Evolutionary conservation across 2,329 filamentous ascomycete genomes (phyloP).

Genomic region (Huntiella omanensis): DNA sequence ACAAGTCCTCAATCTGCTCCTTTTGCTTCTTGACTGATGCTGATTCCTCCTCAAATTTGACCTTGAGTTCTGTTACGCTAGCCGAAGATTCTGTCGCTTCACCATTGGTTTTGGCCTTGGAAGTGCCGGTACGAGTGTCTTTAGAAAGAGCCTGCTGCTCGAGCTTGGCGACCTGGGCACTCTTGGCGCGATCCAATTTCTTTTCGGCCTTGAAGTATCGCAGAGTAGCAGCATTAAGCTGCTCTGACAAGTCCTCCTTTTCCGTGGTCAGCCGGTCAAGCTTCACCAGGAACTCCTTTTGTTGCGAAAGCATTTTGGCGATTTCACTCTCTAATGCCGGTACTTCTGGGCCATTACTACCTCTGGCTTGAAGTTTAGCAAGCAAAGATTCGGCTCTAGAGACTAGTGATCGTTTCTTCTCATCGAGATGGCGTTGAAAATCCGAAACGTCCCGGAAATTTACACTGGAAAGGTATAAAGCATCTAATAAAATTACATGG

Average conservation of each 20-base stretch:
- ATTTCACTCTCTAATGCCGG: slow-evolving; percentile 57
- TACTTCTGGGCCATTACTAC: slow-evolving; percentile 45
- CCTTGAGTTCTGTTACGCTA: slow-evolving; percentile 48
- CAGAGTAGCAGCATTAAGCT: slow-evolving; percentile 72
- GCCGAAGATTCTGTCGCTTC: slow-evolving; percentile 20
- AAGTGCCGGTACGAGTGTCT: slow-evolving; percentile 25
- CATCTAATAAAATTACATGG: slow-evolving; percentile 21
- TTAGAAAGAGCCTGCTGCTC: slow-evolving; percentile 74
- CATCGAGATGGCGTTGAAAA: slow-evolving; percentile 68
- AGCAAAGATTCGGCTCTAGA: slow-evolving; percentile 55
- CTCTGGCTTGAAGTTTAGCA: slow-evolving; percentile 29
- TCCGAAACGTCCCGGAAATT: slow-evolving; percentile 43
- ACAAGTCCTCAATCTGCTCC: slow-evolving; percentile 60
- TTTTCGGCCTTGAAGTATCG: slow-evolving; percentile 93
- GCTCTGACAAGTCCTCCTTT: slow-evolving; percentile 69
- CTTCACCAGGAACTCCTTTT: slow-evolving; percentile 65
- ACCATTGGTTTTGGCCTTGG: slow-evolving; percentile 15
- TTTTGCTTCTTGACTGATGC: slow-evolving; percentile 69
- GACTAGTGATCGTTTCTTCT: slow-evolving; percentile 59
- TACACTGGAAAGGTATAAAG: slow-evolving; percentile 37
- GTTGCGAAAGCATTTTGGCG: slow-evolving; percentile 53
- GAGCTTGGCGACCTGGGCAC: slow-evolving; percentile 73
- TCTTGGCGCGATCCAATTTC: slow-evolving; percentile 77
- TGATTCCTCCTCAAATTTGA: slow-evolving; percentile 57
- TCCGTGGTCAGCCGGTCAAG: slow-evolving; percentile 58